Evolutionary conservation across 108 stramenopile genomes (phyloP).

Genomic region (Schizochytrium sp.): DNA sequence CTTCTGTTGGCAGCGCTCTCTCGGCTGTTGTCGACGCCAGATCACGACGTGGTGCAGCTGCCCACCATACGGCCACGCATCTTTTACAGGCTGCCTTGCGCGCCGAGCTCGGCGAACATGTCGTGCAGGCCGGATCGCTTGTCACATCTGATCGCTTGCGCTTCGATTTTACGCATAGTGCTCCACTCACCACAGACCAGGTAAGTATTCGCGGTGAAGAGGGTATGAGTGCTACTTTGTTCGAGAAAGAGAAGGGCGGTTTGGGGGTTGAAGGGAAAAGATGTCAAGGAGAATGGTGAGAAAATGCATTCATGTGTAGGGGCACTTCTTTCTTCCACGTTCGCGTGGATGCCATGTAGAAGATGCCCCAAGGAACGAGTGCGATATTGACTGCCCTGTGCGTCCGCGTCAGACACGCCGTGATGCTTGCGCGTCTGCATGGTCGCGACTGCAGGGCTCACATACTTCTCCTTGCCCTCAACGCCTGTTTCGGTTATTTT

Average conservation of each 20-base stretch:
- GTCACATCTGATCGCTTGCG: slow-evolving; percentile 86
- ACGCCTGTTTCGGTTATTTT: background rate
- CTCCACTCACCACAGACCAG: slow-evolving; percentile 37
- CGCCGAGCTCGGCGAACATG: slow-evolving; percentile 65
- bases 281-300: background rate
- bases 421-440: background rate
- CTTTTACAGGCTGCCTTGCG: slow-evolving; percentile 86
- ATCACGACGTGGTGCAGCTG: slow-evolving; percentile 74
- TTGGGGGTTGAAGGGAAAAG: no score
- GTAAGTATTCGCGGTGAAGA: background rate
- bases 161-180: slow-evolving; percentile 92
- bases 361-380: background rate
- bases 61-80: slow-evolving; percentile 99
- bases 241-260: no score
- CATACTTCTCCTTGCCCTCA: background rate
- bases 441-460: background rate
- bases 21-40: slow-evolving; percentile 81
- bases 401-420: background rate
- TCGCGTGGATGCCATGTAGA: background rate
- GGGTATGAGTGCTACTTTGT: no score
- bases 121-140: slow-evolving; percentile 92
- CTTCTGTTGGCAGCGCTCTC: slow-evolving; percentile 62
- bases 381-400: background rate
- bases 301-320: background rate
- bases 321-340: background rate